phyloP scores from a whole-genome alignment of 2,329 filamentous ascomycete genomes.

The Daldinia eschscholtzii region DNA sequence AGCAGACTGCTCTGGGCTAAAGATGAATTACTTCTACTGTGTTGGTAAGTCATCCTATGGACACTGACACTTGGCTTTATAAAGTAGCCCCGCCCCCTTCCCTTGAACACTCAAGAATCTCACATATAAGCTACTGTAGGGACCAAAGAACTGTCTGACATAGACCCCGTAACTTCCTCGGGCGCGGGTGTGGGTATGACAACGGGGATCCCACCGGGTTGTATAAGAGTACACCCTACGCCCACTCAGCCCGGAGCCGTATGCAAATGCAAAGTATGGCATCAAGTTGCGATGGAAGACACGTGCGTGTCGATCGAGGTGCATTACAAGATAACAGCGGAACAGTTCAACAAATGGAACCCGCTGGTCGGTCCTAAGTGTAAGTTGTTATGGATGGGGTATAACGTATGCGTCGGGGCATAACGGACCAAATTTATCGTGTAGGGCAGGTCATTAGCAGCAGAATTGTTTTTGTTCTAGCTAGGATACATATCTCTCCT shows the following conservation, averaged over 20 bases:
- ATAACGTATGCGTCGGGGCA: constrained; percentile 8
- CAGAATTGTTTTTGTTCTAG: not conserved
- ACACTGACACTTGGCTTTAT: not conserved
- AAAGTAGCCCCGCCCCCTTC: not conserved
- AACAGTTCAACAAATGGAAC: constrained; percentile 4
- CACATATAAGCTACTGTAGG: not conserved
- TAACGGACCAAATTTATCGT: not conserved
- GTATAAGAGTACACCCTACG: constrained; percentile 7
- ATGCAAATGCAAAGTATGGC: constrained; percentile 3
- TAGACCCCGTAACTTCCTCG: not conserved
- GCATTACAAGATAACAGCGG: constrained; percentile 3
- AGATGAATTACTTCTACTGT: not conserved
- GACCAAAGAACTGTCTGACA: not conserved
- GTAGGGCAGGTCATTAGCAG: not conserved
- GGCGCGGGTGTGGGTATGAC: not conserved
- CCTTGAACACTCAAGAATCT: not conserved
- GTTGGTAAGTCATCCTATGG: not conserved
- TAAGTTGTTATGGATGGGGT: constrained; percentile 3
- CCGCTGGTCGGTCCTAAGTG: constrained; percentile 1
- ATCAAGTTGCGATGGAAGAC: not conserved
- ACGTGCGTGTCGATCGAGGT: constrained; percentile 6
- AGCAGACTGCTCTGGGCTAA: not conserved
- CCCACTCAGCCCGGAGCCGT: not conserved
- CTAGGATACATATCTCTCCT: not conserved
- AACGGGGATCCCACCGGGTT: not conserved